phyloP scores from a whole-genome alignment of 2,329 filamentous ascomycete genomes.

The Sporothrix dimorphospora region DNA sequence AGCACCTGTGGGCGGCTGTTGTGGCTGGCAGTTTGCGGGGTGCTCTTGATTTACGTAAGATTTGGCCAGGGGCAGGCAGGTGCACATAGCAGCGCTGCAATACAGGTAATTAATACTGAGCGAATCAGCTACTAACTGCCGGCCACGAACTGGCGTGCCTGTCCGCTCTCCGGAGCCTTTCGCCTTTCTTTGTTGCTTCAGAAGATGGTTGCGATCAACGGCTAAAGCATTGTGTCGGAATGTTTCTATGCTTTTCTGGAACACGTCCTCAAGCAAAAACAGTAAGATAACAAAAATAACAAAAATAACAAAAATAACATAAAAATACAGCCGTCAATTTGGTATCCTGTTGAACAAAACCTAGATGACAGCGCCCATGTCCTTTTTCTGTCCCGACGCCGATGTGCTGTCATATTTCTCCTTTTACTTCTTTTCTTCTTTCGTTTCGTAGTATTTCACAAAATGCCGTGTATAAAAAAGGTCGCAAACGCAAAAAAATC shows the following conservation, averaged over 20 bases:
- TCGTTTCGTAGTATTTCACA: background rate
- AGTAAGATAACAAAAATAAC: background rate
- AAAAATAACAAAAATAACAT: background rate
- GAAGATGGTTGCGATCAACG: background rate
- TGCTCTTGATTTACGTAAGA: conserved; percentile 17
- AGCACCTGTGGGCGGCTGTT: background rate
- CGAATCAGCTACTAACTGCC: background rate
- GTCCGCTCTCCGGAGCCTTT: background rate
- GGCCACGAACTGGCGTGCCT: background rate
- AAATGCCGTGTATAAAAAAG: conserved; percentile 13
- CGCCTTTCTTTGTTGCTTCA: background rate
- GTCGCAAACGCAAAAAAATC: background rate
- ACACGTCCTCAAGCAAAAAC: background rate
- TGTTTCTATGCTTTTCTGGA: background rate
- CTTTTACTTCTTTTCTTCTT: background rate
- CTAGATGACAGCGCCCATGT: conserved; percentile 20
- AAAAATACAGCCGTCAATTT: conserved; percentile 23
- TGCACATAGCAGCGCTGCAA: conserved; percentile 4
- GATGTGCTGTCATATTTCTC: background rate
- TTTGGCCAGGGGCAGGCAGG: background rate
- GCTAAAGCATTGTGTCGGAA: background rate
- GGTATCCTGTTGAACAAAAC: conserved; percentile 30
- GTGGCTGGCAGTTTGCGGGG: conserved; percentile 8
- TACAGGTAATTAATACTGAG: background rate
- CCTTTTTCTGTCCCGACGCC: conserved; percentile 19